Evolutionary conservation across 2,329 filamentous ascomycete genomes (phyloP), one percentile per base, ranked within the genome.

Genomic region (Colletotrichum ledebouriae): DNA sequence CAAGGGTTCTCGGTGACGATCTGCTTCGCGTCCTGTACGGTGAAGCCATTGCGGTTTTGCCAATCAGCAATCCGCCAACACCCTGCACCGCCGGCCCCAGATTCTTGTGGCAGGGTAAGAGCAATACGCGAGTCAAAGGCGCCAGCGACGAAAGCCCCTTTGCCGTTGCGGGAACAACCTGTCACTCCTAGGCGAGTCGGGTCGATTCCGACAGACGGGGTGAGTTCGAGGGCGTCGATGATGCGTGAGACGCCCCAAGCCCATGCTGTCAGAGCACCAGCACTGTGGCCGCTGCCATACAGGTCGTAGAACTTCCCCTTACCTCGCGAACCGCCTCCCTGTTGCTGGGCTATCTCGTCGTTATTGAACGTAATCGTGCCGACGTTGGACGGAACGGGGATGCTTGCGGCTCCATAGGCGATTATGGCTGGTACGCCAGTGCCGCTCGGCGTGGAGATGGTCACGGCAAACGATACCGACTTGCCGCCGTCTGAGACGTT

Each of bases 1-100:
- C 84, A 86, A 4, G 83, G 82, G 60, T 87, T 86, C 73, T 86
- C 85, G n/a, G 74, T 77, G 4, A 86, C 78, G 55, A 86, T 87
- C 75, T 87, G 77, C 25, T 78, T 74, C 81, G 69, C 22, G 22
- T 22, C 22, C 22, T 22, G 22, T 22, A 22, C 22, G 3, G 22
- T 22, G 22, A 22, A 22, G 22, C 22, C 22, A 22, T 81, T 79
- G 56, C 78, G 75, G 73, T 82, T 73, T 82, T 73, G 64, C 73
- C 73, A 44, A 64, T 71, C 47, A 20, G 72, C 70, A 25, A 80
- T 74, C 5, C 82, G 80, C 84, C 83, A 86, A 75, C 84, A 86
- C 2, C 81, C 83, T 2, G 82, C 77, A 20, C 84, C 83, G 46
- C 84, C 83, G 11, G 83, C 80, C 17, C 83, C 84, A 10, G 81